Base-by-base conservation (phyloP, 2,329 filamentous ascomycete species). In the Parastagonospora avenae region DNA sequence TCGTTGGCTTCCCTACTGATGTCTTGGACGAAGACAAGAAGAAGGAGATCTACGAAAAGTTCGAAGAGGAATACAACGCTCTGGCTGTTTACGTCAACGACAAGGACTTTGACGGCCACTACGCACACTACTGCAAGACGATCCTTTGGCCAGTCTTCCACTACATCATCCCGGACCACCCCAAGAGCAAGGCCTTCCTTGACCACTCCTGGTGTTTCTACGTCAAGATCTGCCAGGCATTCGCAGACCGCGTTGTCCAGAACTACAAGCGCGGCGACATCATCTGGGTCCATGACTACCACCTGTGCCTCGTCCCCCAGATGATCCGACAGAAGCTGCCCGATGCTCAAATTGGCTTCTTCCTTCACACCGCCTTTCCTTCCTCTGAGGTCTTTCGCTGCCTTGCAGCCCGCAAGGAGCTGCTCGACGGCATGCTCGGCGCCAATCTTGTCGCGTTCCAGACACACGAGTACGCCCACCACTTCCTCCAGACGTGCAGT, bases 141-240 rank as follows among this genome's bases (percentile, higher is more conserved):
- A 96, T 97, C 48, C 81, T 97, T 6, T 97, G 93, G 93, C 93
- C 93, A 1, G 92, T 97, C 53, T 96, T 97, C 74, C 92, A 97
- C 76, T 97, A 97, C 73, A 92, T 97, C 74, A 96, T 97, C 52
- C 94, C 93, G 0, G 94, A 97, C 71, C 95, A 96, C 70, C 93
- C 93, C 24, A 96, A 96, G 81, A 97, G 92, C 84, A 97, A 97
- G 55, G 93, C 93, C 0, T 97, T 96, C 72, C 89, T 96, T 73
- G 93, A 97, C 63, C 92, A 97, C 74, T 97, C 92, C 0, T 97
- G 92, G 91, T 84, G 92, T 62, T 96, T 91, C 78, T 97, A 97
- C 66, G 89, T 92, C 69, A 91, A 90, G 46, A 83, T 97, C 68
- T 97, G 97, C 76, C 89, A 94, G 73, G 91, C 89, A 2, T 97